Evolutionary conservation across 2,329 filamentous ascomycete species (phyloP).

Genomic region (Trichoderma polysporum): DNA sequence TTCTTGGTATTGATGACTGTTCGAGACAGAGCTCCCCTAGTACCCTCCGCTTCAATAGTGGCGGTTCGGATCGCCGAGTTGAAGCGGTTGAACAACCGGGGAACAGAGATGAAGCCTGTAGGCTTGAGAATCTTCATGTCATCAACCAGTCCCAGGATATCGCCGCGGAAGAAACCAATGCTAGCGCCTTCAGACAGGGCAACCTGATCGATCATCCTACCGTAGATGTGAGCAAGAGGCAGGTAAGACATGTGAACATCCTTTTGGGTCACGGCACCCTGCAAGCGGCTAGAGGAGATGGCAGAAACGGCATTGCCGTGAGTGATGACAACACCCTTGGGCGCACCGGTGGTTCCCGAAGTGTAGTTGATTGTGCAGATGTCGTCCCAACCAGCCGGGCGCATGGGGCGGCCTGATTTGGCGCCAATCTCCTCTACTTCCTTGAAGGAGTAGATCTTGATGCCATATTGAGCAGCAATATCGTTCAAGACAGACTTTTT

Average conservation of each 20-base stretch:
- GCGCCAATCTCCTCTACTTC: constrained; percentile 81
- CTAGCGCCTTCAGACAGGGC: constrained; percentile 69
- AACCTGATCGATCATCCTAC: constrained; percentile 77
- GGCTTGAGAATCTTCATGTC: constrained; percentile 87
- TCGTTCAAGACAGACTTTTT: constrained; percentile 77
- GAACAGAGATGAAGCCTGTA: constrained; percentile 82
- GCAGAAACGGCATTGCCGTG: constrained; percentile 79
- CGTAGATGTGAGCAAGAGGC: constrained; percentile 91
- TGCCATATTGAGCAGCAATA: constrained; percentile 70
- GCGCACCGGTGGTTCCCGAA: constrained; percentile 78
- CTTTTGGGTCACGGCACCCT: constrained; percentile 47
- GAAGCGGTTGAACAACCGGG: constrained; percentile 88
- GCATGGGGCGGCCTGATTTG: constrained; percentile 66
- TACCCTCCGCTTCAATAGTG: constrained; percentile 74
- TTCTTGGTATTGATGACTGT: constrained; percentile 79
- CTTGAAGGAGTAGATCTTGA: constrained; percentile 74
- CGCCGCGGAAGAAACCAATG: constrained; percentile 93
- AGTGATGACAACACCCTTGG: constrained; percentile 80
- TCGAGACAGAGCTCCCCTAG: constrained; percentile 78
- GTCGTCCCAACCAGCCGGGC: constrained; percentile 71
- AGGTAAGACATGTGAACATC: constrained; percentile 83
- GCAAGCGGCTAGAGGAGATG: constrained; percentile 59
- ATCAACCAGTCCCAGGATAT: constrained; percentile 81
- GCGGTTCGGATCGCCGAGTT: constrained; percentile 76
- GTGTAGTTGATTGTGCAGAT: constrained; percentile 90